Evolutionary conservation across 495 filamentous ascomycete species (phyloP).

Genomic region (Aspergillus olivimuriae): DNA sequence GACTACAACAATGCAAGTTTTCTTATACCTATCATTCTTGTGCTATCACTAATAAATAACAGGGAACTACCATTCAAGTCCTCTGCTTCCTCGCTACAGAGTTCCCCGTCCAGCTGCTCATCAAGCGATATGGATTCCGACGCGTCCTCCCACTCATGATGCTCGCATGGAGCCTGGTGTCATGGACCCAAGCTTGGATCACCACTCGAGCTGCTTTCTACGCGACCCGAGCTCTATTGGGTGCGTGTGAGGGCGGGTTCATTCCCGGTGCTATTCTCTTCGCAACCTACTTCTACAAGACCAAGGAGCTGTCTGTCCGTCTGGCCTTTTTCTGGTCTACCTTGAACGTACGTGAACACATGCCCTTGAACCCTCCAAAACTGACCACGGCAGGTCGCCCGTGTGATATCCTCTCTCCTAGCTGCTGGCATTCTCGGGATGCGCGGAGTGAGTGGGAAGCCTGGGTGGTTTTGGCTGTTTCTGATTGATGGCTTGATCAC

Average conservation of each 20-base stretch:
- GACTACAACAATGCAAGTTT: constrained; percentile 29
- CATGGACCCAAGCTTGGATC: constrained; percentile 31
- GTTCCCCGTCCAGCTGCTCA: constrained; percentile 29
- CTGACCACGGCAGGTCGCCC: constrained; percentile 22
- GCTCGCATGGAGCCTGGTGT: constrained; percentile 43
- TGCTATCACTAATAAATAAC: too few relatives aligned
- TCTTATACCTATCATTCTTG: neutral
- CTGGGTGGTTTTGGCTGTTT: constrained; percentile 54
- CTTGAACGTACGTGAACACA: constrained; percentile 25
- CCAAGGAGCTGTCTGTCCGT: constrained; percentile 42
- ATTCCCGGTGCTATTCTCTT: constrained; percentile 47
- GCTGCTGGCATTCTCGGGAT: constrained; percentile 48
- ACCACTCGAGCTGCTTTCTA: constrained; percentile 30
- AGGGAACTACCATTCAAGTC: constrained; percentile 29
- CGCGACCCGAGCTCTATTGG: constrained; percentile 27
- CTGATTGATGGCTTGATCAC: constrained; percentile 31
- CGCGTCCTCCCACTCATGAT: constrained; percentile 27
- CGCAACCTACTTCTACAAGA: constrained; percentile 49
- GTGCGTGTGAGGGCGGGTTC: constrained; percentile 40
- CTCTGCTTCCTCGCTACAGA: constrained; percentile 29
- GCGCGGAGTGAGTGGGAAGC: constrained; percentile 37
- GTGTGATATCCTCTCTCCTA: constrained; percentile 45
- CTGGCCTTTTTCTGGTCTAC: constrained; percentile 51
- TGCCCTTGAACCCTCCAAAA: neutral
- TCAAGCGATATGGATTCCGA: constrained; percentile 23